Evolutionary conservation across 2,329 filamentous ascomycete genomes (phyloP), one percentile per base, ranked within the genome.

Genomic region (Aspergillus eucalypticola): DNA sequence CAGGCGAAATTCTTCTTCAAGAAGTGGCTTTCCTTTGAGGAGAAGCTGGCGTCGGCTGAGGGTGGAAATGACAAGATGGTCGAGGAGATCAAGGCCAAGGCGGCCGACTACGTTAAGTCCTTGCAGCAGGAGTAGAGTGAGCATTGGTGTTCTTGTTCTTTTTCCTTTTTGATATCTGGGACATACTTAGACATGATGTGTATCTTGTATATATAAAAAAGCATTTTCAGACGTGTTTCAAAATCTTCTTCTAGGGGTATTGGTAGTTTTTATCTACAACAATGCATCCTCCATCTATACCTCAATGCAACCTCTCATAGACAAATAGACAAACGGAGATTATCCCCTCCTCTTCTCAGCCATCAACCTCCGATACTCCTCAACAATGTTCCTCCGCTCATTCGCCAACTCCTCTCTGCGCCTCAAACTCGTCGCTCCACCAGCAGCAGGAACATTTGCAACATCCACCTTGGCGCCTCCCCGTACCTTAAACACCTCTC

Each of bases 11-110:
- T 88, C 72, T 91, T 96, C 82, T 99, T 98, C 79, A 91, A 91
- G 79, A 86, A 90, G 67, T 99, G 95, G 95, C 85, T 90, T 59
- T 86, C 90, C 67, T 98, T 92, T 86, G 95, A 99, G 81, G 87
- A 89, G 78, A 84, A 84, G 74, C 79, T 76, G 23, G 73, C 68
- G 19, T 67, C 67, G 32, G 67, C 66, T 15, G 73, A 75, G 50
- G 69, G 86, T 60, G 91, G 90, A 2, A 86, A 88, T 71, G 80
- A 83, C 64, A 91, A 90, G 81, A 85, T 83, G 67, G 82, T 86
- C 52, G 89, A 91, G 72, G 84, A 83, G 67, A 90, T 92, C 50
- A 87, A 86, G 72, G 87, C 84, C 17, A 83, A 87, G 74, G 90
- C 90, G 54, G 83, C 83, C 70, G 88, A 89, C 71, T 94, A 88